These are phyloP conservation scores for Tetragonia tetragonoides DNA, from an alignment of 148 eudicot genomes.

Conservation along the genomic window DNA sequence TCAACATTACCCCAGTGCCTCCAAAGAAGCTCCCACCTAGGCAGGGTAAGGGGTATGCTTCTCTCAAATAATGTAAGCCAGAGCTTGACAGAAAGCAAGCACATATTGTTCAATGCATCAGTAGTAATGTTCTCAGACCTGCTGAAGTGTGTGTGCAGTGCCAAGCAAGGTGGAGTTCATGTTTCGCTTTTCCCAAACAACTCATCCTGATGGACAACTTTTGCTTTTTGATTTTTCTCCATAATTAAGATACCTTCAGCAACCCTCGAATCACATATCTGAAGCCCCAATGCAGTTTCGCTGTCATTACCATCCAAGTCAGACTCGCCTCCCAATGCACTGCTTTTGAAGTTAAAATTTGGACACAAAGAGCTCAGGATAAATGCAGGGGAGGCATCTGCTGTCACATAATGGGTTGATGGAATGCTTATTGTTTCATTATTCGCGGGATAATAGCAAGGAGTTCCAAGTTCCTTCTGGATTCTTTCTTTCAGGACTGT, in stretches of 20 bases:
- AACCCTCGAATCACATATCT: slow-evolving; percentile 59
- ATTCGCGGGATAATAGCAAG: slow-evolving; percentile 73
- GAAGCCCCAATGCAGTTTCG: slow-evolving; percentile 27
- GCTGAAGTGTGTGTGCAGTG: neutral
- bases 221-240: slow-evolving; percentile 43
- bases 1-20: no score
- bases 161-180: slow-evolving; percentile 34
- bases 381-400: slow-evolving; percentile 57
- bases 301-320: slow-evolving; percentile 17
- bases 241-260: slow-evolving; percentile 58
- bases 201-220: slow-evolving; percentile 63
- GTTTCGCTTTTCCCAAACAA: slow-evolving; percentile 38
- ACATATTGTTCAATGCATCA: neutral
- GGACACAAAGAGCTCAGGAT: slow-evolving; percentile 53
- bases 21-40: no score
- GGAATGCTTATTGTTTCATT: slow-evolving; percentile 54
- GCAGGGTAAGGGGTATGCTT: no score
- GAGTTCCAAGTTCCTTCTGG: slow-evolving; percentile 59
- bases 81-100: no score
- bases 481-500: slow-evolving; percentile 57
- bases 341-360: slow-evolving; percentile 57
- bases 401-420: slow-evolving; percentile 58
- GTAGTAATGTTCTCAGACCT: neutral
- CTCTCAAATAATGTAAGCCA: neutral
- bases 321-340: slow-evolving; percentile 21